Base-by-base conservation (phyloP, 1,284 basidiomycete genomes). In the Somion occarium region DNA sequence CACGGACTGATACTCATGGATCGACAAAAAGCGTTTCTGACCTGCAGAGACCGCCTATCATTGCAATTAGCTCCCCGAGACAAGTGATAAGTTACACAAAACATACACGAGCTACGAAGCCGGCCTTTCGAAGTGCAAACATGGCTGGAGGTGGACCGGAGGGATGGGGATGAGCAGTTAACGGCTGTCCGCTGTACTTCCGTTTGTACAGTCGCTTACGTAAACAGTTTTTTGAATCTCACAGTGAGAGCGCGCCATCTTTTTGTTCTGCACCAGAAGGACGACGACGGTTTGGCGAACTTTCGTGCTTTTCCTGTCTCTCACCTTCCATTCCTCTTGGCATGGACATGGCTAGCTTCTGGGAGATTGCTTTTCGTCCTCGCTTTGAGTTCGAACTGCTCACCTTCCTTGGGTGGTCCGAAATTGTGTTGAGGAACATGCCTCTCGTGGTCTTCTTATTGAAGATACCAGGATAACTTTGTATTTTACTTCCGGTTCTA, bases 1-100 rank as follows among this genome's bases (percentile, higher is more conserved):
- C 71, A 98, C 91, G 49, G 94, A 97, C 69, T 98, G 93, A 75
- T 98, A 93, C 76, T 99, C 96, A 75, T 99, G 96, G 66, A 99
- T 96, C 44, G 93, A 97, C 64, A 99, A 83, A 73, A 88, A 91
- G 62, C 96, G 91, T 75, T 80, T 91, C 81, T 96, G 93, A 68
- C 84, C 80, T 63, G 80, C 81, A 80, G 80, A 83, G 62, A 73
- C 77, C 68, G 74, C 71, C 85, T 88, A 56, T 22, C n/a, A n/a
- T n/a, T n/a, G n/a, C n/a, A n/a, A n/a, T n/a, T n/a, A n/a, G n/a
- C n/a, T n/a, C n/a, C n/a, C n/a, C n/a, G n/a, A n/a, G n/a, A n/a
- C n/a, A n/a, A n/a, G n/a, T n/a, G n/a, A n/a, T n/a, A n/a, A n/a
- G n/a, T n/a, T n/a, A n/a, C n/a, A n/a, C n/a, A 23, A 13, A 24